phyloP scores from a whole-genome alignment of 2,329 filamentous ascomycete genomes.

The Penicillium hesseltinei region DNA sequence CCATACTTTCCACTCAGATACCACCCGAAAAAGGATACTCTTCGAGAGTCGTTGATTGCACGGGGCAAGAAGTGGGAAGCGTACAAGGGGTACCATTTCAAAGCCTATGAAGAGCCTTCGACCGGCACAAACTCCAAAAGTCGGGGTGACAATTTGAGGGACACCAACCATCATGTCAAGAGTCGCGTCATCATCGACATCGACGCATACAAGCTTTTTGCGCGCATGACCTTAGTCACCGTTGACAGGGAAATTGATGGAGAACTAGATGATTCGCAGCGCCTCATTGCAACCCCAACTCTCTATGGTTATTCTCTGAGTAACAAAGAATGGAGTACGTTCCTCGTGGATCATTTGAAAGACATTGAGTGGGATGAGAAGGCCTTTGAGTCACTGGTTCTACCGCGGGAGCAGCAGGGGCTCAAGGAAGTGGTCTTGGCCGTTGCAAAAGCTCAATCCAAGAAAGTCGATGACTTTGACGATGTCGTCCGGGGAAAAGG shows the following conservation, averaged over 20 bases:
- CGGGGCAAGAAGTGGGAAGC: slow-evolving; percentile 49
- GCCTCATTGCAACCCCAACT: slow-evolving; percentile 42
- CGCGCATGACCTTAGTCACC: slow-evolving; percentile 20
- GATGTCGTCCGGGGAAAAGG: slow-evolving; percentile 55
- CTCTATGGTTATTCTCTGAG: slow-evolving; percentile 51
- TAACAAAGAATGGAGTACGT: slow-evolving; percentile 39
- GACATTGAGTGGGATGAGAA: slow-evolving; percentile 47
- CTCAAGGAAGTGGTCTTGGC: slow-evolving; percentile 49
- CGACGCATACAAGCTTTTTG: slow-evolving; percentile 49
- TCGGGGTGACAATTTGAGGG: slow-evolving; percentile 19
- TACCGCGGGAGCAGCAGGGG: slow-evolving; percentile 42
- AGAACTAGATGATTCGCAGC: slow-evolving; percentile 42
- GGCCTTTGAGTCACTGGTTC: slow-evolving; percentile 51
- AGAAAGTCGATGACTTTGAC: slow-evolving; percentile 44
- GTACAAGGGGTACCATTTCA: slow-evolving; percentile 51
- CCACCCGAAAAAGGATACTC: slow-evolving; percentile 40
- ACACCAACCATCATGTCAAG: slow-evolving; percentile 35
- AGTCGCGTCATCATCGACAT: slow-evolving; percentile 54
- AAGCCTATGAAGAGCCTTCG: slow-evolving; percentile 49
- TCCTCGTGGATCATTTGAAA: slow-evolving; percentile 40
- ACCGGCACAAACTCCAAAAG: slow-evolving; percentile 27
- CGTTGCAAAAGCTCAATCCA: slow-evolving; percentile 46
- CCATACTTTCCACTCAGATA: slow-evolving; percentile 46
- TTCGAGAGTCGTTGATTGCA: slow-evolving; percentile 43
- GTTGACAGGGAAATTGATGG: slow-evolving; percentile 10